phyloP scores from a whole-genome alignment of 305 asterid species.

The Rubia tinctorum region DNA sequence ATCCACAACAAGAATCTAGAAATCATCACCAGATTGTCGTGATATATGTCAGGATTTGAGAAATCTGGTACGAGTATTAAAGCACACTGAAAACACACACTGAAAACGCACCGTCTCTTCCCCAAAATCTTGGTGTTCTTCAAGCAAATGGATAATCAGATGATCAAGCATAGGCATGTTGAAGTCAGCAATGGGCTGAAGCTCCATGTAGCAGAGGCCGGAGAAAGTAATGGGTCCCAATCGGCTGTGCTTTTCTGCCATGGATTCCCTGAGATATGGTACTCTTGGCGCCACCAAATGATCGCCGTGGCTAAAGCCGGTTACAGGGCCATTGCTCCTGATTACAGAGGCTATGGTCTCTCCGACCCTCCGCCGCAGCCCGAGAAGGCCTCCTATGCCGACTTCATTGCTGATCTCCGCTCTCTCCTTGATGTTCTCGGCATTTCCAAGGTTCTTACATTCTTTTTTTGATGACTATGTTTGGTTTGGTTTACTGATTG shows the following conservation, averaged over 20 bases:
- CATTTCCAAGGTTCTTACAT: slow-evolving; percentile 47
- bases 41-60: neutral
- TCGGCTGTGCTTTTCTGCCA: slow-evolving; percentile 57
- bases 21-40: neutral
- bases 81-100: neutral
- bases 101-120: neutral
- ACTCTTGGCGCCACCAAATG: slow-evolving; percentile 84
- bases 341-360: slow-evolving; percentile 73
- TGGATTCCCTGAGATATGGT: slow-evolving; percentile 89
- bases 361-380: slow-evolving; percentile 62
- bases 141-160: neutral
- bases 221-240: slow-evolving; percentile 30
- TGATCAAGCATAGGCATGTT: slow-evolving; percentile 44
- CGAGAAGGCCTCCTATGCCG: slow-evolving; percentile 42
- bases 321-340: slow-evolving; percentile 61
- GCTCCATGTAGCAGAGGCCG: slow-evolving; percentile 31
- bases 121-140: neutral
- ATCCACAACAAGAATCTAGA: neutral
- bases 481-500: neutral
- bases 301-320: slow-evolving; percentile 58
- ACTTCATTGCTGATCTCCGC: slow-evolving; percentile 43
- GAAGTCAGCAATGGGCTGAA: slow-evolving; percentile 35
- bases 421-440: slow-evolving; percentile 48
- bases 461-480: neutral
- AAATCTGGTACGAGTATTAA: neutral